Evolutionary conservation across 2,329 filamentous ascomycete species (phyloP).

Genomic region (Aspergillus caelatus): DNA sequence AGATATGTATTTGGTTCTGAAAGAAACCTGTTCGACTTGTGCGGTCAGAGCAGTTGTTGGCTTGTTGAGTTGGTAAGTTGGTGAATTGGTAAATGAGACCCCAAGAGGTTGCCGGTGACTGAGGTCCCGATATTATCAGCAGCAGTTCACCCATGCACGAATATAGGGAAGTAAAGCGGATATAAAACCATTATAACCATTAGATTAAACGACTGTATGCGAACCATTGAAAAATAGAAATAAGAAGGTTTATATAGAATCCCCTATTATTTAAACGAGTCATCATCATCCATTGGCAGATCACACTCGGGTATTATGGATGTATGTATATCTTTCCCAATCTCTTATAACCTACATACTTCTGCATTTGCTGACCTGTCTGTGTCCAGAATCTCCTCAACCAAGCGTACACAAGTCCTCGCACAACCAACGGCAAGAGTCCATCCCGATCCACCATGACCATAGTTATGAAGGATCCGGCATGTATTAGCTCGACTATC

Average conservation of each 20-base stretch:
- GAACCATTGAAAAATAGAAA: not conserved
- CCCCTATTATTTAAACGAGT: not conserved
- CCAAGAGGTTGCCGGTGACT: not conserved
- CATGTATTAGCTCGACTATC: not conserved
- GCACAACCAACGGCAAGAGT: no score
- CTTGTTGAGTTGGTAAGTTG: not conserved
- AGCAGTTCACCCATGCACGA: not conserved
- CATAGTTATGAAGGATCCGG: no score
- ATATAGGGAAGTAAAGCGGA: not conserved
- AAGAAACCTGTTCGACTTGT: not conserved
- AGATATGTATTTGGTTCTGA: not conserved
- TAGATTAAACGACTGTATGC: no score
- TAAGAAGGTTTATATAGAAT: not conserved
- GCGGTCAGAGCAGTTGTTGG: not conserved
- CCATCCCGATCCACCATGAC: no score
- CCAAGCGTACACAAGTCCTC: no score
- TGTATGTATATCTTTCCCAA: not conserved
- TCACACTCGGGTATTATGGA: not conserved
- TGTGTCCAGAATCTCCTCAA: constrained; percentile 3
- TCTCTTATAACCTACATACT: not conserved
- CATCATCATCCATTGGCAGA: not conserved
- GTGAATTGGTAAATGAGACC: not conserved
- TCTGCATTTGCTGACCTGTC: not conserved
- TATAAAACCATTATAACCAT: not conserved
- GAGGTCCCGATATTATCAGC: not conserved